Evolutionary conservation across 768 basidiomycete species (phyloP).

Genomic region (Pseudohyphozyma bogoriensis): DNA sequence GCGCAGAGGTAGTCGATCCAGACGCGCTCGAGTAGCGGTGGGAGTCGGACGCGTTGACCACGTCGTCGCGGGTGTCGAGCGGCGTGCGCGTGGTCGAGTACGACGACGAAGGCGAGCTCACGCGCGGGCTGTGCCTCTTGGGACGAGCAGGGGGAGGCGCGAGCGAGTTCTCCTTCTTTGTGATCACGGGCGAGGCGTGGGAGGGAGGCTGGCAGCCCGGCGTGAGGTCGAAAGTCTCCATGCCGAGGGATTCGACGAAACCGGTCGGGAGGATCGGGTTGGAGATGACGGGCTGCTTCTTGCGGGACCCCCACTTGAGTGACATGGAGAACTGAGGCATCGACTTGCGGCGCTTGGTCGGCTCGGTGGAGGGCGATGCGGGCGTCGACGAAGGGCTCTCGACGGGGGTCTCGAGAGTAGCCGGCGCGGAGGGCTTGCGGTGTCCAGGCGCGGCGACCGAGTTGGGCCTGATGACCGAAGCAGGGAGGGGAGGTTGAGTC

Average conservation of each 20-base stretch:
- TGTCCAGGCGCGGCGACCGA: background rate
- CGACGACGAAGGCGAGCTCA: no score
- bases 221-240: constrained; percentile 22
- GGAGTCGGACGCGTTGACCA: no score
- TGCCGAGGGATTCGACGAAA: constrained; percentile 27
- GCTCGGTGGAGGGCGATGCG: background rate
- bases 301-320: background rate
- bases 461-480: background rate
- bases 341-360: background rate
- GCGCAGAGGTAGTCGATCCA: no score
- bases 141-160: no score
- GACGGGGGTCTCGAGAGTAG: constrained; percentile 1
- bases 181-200: background rate
- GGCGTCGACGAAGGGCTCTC: background rate
- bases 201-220: constrained; percentile 14
- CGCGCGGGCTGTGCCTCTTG: no score
- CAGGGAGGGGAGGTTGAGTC: background rate
- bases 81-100: no score
- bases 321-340: background rate
- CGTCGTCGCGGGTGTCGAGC: no score
- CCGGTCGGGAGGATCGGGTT: constrained; percentile 24
- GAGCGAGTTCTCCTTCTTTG: no score
- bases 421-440: background rate
- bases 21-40: no score
- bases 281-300: constrained; percentile 17